These are phyloP conservation scores for Hypoxylon sp. DNA, from an alignment of 2,329 filamentous ascomycete species.

Conservation along the genomic window DNA sequence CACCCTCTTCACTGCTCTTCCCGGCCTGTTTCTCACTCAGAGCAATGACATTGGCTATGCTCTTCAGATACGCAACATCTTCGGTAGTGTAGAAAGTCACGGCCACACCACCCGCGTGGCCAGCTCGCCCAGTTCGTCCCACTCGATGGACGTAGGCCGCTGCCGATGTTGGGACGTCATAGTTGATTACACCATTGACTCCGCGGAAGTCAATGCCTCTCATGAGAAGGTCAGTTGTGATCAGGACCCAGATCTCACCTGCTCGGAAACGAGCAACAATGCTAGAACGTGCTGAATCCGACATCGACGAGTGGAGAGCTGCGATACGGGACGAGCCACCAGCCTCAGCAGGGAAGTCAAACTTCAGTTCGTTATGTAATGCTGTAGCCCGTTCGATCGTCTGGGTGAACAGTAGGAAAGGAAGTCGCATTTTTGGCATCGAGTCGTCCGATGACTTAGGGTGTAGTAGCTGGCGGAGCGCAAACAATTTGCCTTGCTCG, in stretches of 20 bases:
- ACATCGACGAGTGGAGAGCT: constrained; percentile 89
- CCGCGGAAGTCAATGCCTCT: constrained; percentile 95
- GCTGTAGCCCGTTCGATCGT: constrained; percentile 92
- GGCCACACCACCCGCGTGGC: constrained; percentile 87
- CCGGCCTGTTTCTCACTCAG: constrained; percentile 81
- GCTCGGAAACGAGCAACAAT: constrained; percentile 93
- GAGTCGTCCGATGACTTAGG: constrained; percentile 72
- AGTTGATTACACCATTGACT: constrained; percentile 96
- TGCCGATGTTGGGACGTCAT: constrained; percentile 93
- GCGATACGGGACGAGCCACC: constrained; percentile 88
- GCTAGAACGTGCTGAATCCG: constrained; percentile 78
- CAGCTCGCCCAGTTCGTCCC: constrained; percentile 90
- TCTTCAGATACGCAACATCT: constrained; percentile 89
- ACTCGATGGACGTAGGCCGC: constrained; percentile 95
- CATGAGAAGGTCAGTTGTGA: constrained; percentile 93
- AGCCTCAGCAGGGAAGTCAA: constrained; percentile 91
- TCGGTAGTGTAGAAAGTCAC: constrained; percentile 97
- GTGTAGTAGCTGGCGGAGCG: constrained; percentile 88
- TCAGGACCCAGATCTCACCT: constrained; percentile 95
- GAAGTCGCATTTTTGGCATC: constrained; percentile 78
- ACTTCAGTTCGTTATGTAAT: constrained; percentile 89
- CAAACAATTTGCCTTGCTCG: constrained; percentile 93
- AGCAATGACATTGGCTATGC: constrained; percentile 92
- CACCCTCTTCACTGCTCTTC: constrained; percentile 67
- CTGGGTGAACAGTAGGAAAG: constrained; percentile 96